Evolutionary conservation across 305 asterid species (phyloP).

Genomic region (Fraxinus nigra): DNA sequence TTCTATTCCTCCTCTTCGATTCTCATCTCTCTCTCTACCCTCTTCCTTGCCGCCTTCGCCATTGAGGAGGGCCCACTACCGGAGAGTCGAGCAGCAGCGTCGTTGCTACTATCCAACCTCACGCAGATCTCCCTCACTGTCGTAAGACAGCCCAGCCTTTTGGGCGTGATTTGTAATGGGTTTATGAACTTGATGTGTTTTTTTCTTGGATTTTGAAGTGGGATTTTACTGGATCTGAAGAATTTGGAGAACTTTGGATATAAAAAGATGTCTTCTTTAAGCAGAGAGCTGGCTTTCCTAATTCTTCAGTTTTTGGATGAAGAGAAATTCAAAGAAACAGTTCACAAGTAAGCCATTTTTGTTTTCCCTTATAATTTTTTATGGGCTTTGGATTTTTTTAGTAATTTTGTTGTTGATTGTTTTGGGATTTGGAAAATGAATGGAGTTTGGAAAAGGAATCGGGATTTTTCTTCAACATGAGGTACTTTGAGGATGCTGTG

Average conservation of each 20-base stretch:
- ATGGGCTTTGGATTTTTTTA: neutral
- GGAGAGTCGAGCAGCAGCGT: too few relatives aligned
- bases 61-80: too few relatives aligned
- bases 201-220: constrained; percentile 17
- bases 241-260: constrained; percentile 24
- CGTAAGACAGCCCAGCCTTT: neutral
- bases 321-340: constrained; percentile 54
- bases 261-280: constrained; percentile 42
- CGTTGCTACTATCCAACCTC: too few relatives aligned
- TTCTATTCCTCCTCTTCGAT: too few relatives aligned
- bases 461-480: constrained; percentile 58
- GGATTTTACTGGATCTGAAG: constrained; percentile 38
- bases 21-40: too few relatives aligned
- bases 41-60: too few relatives aligned
- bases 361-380: neutral
- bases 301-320: constrained; percentile 62
- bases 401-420: neutral
- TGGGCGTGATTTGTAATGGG: neutral
- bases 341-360: constrained; percentile 43
- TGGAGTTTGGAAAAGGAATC: constrained; percentile 69
- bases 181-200: constrained; percentile 24
- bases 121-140: too few relatives aligned
- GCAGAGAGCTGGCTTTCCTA: constrained; percentile 52
- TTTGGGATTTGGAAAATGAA: constrained; percentile 20
- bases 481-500: constrained; percentile 55